phyloP scores from a whole-genome alignment of 179 eudicot species.

The Patellifolia procumbens region DNA sequence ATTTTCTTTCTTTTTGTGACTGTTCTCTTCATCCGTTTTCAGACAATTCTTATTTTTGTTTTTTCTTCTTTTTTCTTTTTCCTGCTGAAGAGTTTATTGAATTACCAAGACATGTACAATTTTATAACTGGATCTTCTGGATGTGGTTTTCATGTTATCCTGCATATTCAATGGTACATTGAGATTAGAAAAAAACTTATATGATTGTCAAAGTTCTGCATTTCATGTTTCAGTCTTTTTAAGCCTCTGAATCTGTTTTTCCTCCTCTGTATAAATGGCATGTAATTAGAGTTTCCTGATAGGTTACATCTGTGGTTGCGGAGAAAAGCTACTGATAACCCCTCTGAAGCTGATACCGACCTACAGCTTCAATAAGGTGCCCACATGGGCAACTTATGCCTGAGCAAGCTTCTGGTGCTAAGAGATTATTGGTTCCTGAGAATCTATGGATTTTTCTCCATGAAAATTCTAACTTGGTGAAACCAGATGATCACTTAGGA shows the following conservation, averaged over 20 bases:
- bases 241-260: constrained; percentile 7
- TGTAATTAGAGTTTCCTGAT: constrained; percentile 23
- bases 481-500: constrained; percentile 77
- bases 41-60: too few species aligned
- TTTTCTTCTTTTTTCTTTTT: too few species aligned
- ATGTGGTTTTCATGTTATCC: constrained; percentile 5
- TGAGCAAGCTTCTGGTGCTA: constrained; percentile 83
- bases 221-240: neutral
- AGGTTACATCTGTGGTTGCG: constrained; percentile 98
- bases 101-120: too few species aligned
- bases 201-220: neutral
- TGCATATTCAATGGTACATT: too few species aligned
- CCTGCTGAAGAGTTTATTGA: too few species aligned
- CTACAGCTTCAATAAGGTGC: constrained; percentile 88
- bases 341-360: constrained; percentile 91
- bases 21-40: too few species aligned
- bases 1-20: constrained; percentile 1
- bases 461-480: constrained; percentile 67
- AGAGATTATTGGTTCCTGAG: constrained; percentile 83
- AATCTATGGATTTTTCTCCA: constrained; percentile 76
- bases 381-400: constrained; percentile 94
- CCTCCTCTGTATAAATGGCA: neutral
- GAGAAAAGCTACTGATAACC: constrained; percentile 69
- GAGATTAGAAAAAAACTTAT: neutral
- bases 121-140: too few species aligned